Evolutionary conservation across 768 basidiomycete genomes (phyloP), one percentile per base, ranked within the genome.

Genomic region (Fibroporia radiculosa): DNA sequence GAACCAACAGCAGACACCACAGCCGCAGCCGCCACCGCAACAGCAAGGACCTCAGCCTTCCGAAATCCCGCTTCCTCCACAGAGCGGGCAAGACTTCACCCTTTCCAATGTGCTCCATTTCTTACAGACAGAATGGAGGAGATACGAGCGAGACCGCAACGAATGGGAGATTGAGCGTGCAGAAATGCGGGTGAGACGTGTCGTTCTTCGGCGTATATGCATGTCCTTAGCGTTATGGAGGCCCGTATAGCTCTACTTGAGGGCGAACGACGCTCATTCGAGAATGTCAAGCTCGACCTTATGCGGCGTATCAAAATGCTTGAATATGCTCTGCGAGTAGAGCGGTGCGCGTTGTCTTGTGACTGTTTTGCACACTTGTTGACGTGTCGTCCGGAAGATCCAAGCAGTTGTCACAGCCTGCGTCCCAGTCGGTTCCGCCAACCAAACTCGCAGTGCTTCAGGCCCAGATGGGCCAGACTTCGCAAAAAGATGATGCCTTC

Each of bases 161-260:
- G 96, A 99, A 68, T 99, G 95, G 95, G 96, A 99, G 73, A 99
- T 99, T 57, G 96, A 98, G 67, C 75, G 96, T 55, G 96, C 96
- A 25, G 96, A 98, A 67, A 97, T 98, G 93, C 77, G 95, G 75
- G 92, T 93, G 52, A 58, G 88, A 79, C 33, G 50, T 46, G 31
- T 14, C 10, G 20, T 41, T 26, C 31, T 40, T 16, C 11, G 25
- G 6, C 24, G 31, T 32, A 35, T 45, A 27, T 8, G 25, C 36
- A 36, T 27, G 6, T 22, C 12, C 48, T 47, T 32, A 34, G 42
- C 32, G 42, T 38, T 41, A 16, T 19, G n/a, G 50, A 95, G 92
- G 95, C 95, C 43, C 82, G 96, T 42, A 98, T 99, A 55, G 96
- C 96, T 18, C 77, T 98, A 36, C 77, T 99, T 44, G 96, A 99